Conservation (phyloP, 2,329 filamentous ascomycete species). For the Fonsecaea erecta region DNA sequence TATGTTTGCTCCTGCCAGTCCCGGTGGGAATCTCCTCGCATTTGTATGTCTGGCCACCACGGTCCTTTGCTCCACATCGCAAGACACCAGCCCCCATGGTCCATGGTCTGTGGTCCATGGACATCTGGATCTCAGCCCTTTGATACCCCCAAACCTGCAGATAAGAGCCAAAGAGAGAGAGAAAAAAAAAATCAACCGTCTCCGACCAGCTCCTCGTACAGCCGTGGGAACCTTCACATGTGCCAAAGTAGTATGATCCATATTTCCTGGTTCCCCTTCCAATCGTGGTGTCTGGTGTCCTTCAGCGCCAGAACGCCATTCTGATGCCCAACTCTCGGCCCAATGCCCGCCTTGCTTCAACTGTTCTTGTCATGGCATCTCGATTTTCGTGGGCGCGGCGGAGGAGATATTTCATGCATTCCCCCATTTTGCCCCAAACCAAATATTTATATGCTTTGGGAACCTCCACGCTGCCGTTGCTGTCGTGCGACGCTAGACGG, state of each 20-base stretch:
- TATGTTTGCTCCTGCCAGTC: conserved; percentile 30
- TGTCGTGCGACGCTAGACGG: conserved; percentile 45
- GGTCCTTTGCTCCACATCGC: not conserved
- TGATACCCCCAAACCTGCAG: conserved; percentile 8
- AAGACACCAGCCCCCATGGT: not conserved
- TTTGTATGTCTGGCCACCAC: conserved; percentile 20
- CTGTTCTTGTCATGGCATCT: conserved; percentile 63
- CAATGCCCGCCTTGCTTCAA: conserved; percentile 58
- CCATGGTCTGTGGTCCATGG: not conserved
- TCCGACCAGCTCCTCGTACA: conserved; percentile 2
- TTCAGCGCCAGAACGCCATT: conserved; percentile 32
- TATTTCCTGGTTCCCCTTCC: conserved; percentile 6
- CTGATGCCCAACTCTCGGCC: conserved; percentile 53
- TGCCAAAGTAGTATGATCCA: not conserved
- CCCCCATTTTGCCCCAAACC: conserved; percentile 62
- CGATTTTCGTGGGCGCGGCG: conserved; percentile 65
- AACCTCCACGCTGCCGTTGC: conserved; percentile 41
- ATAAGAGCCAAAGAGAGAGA: conserved; percentile 3
- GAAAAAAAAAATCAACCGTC: not conserved
- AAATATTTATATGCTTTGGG: conserved; percentile 61
- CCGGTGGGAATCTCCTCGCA: conserved; percentile 23
- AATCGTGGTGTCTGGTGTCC: conserved; percentile 14
- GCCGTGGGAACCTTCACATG: conserved; percentile 4
- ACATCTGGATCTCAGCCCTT: conserved; percentile 2
- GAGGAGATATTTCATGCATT: conserved; percentile 79